These are phyloP conservation scores for Sporothrix pallida DNA, from an alignment of 2,329 filamentous ascomycete genomes.

Conservation along the genomic window DNA sequence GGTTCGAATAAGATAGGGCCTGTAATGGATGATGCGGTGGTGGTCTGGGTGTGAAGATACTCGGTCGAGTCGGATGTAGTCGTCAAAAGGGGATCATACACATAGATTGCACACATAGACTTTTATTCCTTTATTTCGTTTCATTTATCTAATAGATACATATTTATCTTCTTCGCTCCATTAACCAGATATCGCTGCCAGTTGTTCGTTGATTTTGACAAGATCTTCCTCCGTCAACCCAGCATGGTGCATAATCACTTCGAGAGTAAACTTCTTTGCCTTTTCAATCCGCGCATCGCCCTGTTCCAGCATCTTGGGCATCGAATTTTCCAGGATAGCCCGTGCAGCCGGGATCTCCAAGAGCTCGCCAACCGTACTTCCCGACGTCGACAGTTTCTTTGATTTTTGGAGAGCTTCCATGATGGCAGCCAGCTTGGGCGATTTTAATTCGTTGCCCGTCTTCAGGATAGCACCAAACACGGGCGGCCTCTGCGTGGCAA, in stretches of 20 bases:
- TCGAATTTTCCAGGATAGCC: not conserved
- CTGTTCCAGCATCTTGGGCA: not conserved
- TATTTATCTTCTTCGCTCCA: too few relatives aligned
- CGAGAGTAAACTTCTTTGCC: not conserved
- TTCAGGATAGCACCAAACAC: not conserved
- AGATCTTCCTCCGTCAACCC: not conserved
- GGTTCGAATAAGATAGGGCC: too few relatives aligned
- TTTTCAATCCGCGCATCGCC: not conserved
- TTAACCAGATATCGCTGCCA: not conserved
- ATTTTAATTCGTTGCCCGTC: not conserved
- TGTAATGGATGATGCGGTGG: too few relatives aligned
- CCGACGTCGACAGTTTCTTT: not conserved
- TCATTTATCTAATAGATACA: too few relatives aligned
- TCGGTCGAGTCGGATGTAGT: too few relatives aligned
- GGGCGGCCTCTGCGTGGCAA: not conserved
- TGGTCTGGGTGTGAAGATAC: too few relatives aligned
- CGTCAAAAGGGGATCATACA: too few relatives aligned
- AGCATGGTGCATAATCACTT: not conserved
- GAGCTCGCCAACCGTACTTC: not conserved
- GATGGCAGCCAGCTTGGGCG: not conserved
- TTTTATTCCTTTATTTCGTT: too few relatives aligned
- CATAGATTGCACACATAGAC: too few relatives aligned
- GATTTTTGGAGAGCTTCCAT: not conserved
- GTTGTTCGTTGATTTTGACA: not conserved
- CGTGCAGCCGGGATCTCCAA: not conserved